Evolutionary conservation across 192 early-diverging fungal genomes (phyloP), one percentile per base, ranked within the genome.

Genomic region (Entophlyctis luteolus): DNA sequence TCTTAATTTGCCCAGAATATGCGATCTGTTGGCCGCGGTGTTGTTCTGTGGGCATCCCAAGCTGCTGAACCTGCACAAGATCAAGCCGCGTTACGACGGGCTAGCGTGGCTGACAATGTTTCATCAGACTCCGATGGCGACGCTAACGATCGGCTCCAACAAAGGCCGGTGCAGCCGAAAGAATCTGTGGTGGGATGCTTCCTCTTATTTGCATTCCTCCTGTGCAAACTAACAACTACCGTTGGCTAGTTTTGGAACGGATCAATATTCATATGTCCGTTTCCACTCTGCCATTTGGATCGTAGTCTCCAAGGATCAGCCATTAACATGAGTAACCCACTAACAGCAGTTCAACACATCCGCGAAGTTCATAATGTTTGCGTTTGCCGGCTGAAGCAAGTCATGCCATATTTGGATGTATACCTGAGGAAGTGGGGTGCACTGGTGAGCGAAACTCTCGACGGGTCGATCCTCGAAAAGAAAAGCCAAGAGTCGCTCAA

Each of bases 391-490:
- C 29, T 31, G 12, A 39, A 52, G 48, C 63, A 66, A 48, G 63
- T 55, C 23, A 66, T 66, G 63, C 63, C 63, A 25, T 66, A 66
- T 55, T 52, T 66, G 4, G 63, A 66, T 31, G 33, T 32, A 36
- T 66, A 66, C 33, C 27, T 66, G 34, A 18, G 23, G n/a, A 35
- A 54, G 35, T 66, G 63, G 63, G 63, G 50, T 5, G 31, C 34
- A 12, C 22, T 55, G 4, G 42, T 66, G 4, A 20, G 14, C 16
- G 63, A 36, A 32, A 31, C 18, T 45, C 22, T 62, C 2, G 36
- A 12, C 25, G 50, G 12, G 16, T 45, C 14, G 42, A 16, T n/a
- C n/a, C n/a, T n/a, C n/a, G n/a, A n/a, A n/a, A n/a, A n/a, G n/a
- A n/a, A n/a, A n/a, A n/a, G n/a, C n/a, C n/a, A n/a, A n/a, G n/a